Percentiles rank a stretch among this genome's conserved stretches.
phyloP scores from a whole-genome alignment of 2,329 filamentous ascomycete species.

The Rosellinia necatrix region DNA sequence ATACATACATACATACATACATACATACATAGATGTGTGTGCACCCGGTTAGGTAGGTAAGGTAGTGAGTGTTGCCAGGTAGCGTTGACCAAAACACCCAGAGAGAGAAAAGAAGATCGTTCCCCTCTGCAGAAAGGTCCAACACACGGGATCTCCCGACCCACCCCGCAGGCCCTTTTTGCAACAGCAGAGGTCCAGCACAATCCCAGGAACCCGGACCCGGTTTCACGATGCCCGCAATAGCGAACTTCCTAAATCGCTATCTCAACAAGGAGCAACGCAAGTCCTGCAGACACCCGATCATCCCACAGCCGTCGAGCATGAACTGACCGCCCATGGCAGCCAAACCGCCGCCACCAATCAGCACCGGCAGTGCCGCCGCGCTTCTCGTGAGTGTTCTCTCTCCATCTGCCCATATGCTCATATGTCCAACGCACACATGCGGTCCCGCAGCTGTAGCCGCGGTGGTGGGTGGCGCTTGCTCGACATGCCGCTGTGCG shows the following conservation, averaged over 20 bases:
- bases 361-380: constrained; percentile 46
- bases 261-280: constrained; percentile 40
- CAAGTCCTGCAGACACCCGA: constrained; percentile 26
- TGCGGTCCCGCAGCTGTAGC: constrained; percentile 16
- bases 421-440: background rate
- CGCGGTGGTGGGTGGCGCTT: constrained; percentile 14
- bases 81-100: background rate
- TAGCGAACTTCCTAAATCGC: constrained; percentile 35
- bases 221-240: constrained; percentile 37
- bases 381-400: constrained; percentile 44
- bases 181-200: constrained; percentile 4
- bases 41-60: too few species aligned
- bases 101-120: constrained; percentile 8
- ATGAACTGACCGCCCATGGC: constrained; percentile 35
- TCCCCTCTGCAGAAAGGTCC: constrained; percentile 17
- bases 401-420: background rate
- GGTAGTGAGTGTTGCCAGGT: too few species aligned
- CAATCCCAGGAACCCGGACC: constrained; percentile 9
- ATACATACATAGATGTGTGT: too few species aligned
- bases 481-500: background rate
- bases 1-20: too few species aligned
- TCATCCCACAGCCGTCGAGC: too few species aligned
- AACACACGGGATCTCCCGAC: constrained; percentile 9
- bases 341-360: constrained; percentile 47
- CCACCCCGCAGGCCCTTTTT: too few species aligned